Evolutionary conservation across 2,329 filamentous ascomycete genomes (phyloP).

Genomic region (Grosmannia penicillata): DNA sequence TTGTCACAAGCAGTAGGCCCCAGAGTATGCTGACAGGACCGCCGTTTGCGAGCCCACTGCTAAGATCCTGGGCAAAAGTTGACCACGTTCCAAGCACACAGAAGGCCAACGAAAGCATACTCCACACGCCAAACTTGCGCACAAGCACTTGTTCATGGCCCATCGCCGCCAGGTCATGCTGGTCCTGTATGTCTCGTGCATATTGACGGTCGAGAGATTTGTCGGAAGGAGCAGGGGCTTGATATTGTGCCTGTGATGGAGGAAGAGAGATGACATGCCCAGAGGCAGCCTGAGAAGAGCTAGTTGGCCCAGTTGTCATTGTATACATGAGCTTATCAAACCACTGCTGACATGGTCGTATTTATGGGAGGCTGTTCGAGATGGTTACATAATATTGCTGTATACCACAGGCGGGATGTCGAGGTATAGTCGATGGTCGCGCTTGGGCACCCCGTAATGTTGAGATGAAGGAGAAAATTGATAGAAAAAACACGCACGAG

Average conservation of each 20-base stretch:
- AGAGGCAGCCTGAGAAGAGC: background rate
- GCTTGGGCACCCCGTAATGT: too few relatives aligned
- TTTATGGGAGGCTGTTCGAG: too few relatives aligned
- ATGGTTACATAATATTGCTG: too few relatives aligned
- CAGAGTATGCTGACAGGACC: slow-evolving; percentile 57
- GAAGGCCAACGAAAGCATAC: slow-evolving; percentile 10
- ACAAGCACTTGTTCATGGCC: slow-evolving; percentile 9
- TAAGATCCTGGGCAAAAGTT: slow-evolving; percentile 9
- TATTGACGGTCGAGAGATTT: too few relatives aligned
- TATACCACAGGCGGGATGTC: too few relatives aligned
- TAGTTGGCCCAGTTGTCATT: too few relatives aligned
- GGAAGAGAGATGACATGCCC: background rate
- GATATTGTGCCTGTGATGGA: background rate
- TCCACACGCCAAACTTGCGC: slow-evolving; percentile 8
- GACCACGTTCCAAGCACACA: slow-evolving; percentile 11
- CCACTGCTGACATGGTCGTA: too few relatives aligned
- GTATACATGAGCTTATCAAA: too few relatives aligned
- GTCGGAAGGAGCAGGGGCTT: background rate
- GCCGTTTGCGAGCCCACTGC: slow-evolving; percentile 47
- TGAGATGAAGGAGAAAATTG: too few relatives aligned
- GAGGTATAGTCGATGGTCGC: too few relatives aligned
- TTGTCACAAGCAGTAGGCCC: slow-evolving; percentile 55
- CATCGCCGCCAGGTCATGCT: slow-evolving; percentile 8
- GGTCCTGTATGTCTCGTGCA: slow-evolving; percentile 6
- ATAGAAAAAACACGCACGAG: too few relatives aligned